phyloP scores from a whole-genome alignment of 106 monocot genomes.

The Platanthera zijinensis region DNA sequence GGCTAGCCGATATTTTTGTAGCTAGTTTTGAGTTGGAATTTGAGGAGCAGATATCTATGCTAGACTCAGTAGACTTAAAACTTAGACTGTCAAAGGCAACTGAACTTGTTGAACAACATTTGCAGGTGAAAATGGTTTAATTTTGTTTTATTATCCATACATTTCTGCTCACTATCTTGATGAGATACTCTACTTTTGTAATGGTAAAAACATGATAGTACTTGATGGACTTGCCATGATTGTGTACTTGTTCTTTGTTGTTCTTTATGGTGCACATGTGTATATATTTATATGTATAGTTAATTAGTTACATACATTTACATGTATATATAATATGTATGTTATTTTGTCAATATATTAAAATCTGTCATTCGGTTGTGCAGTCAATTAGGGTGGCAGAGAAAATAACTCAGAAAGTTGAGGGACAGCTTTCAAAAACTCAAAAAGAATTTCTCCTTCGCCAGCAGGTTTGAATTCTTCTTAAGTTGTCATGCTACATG shows the following conservation, averaged over 20 bases:
- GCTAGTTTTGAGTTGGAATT: constrained; percentile 99
- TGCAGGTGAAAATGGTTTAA: constrained; percentile 55
- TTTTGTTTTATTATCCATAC: background rate
- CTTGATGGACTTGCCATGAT: background rate
- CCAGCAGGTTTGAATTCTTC: constrained; percentile 61
- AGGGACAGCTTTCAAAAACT: constrained; percentile 94
- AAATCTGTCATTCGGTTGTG: constrained; percentile 4
- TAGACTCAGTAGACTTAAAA: constrained; percentile 95
- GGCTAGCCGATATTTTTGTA: constrained; percentile 98
- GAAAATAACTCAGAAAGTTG: constrained; percentile 98
- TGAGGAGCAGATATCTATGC: constrained; percentile 96
- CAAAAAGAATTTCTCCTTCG: constrained; percentile 98
- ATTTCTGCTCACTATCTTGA: too few species aligned
- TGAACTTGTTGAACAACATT: constrained; percentile 86
- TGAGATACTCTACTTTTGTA: too few species aligned
- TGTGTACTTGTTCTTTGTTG: background rate
- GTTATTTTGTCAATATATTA: too few species aligned
- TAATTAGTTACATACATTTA: too few species aligned
- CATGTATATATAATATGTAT: too few species aligned
- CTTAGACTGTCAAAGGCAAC: constrained; percentile 83
- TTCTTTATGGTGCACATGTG: too few species aligned
- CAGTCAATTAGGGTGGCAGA: constrained; percentile 99
- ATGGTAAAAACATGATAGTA: background rate
- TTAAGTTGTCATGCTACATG: too few species aligned
- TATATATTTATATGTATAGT: too few species aligned